These are phyloP conservation scores for Colletotrichum lindemuthianum DNA, from an alignment of 2,329 filamentous ascomycete genomes.

Conservation along the genomic window DNA sequence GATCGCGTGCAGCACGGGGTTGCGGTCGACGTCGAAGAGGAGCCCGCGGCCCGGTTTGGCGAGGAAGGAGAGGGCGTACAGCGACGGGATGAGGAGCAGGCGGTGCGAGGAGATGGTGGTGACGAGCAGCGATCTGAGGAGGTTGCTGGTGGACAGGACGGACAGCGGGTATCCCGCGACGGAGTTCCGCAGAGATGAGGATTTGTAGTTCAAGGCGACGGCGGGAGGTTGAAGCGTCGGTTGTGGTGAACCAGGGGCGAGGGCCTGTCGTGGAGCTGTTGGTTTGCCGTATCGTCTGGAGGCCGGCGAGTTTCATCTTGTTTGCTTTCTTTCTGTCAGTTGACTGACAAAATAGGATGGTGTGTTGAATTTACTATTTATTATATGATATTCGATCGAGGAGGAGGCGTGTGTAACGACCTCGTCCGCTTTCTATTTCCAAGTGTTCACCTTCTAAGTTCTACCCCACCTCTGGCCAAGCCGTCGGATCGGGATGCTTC, in stretches of 20 bases:
- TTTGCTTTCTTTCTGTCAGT: background rate
- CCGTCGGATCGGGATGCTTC: constrained; percentile 6
- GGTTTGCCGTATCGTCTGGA: constrained; percentile 33
- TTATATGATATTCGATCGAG: background rate
- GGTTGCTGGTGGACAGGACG: constrained; percentile 45
- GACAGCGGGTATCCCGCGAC: constrained; percentile 38
- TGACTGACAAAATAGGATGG: too few relatives aligned
- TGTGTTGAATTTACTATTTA: too few relatives aligned
- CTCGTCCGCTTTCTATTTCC: background rate
- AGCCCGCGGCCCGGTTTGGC: constrained; percentile 45
- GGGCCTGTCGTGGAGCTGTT: constrained; percentile 19
- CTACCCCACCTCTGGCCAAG: constrained; percentile 14
- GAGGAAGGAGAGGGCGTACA: constrained; percentile 51
- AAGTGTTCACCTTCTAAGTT: background rate
- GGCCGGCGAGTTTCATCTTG: constrained; percentile 16
- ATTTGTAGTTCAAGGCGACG: background rate
- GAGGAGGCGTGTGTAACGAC: background rate
- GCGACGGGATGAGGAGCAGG: constrained; percentile 48
- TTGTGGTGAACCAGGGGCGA: constrained; percentile 24
- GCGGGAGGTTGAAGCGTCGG: constrained; percentile 2
- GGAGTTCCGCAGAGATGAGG: background rate
- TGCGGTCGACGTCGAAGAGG: constrained; percentile 57
- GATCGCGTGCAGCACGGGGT: constrained; percentile 57
- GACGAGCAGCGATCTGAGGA: constrained; percentile 54
- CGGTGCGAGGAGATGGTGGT: constrained; percentile 58